phyloP scores from a whole-genome alignment of 2,329 filamentous ascomycete species.

The Colletotrichum chlorophyti region DNA sequence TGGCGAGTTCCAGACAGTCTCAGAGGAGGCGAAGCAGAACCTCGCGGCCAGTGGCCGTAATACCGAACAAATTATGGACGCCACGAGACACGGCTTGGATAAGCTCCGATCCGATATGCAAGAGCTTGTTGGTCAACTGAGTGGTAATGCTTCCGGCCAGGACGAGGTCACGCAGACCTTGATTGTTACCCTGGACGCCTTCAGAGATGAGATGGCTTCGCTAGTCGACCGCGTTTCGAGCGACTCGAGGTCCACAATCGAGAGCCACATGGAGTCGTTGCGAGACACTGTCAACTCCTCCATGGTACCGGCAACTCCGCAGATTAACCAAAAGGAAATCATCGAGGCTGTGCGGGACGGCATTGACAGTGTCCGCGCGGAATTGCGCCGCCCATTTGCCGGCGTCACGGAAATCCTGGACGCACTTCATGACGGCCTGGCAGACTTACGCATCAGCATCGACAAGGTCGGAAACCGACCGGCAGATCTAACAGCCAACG shows the following conservation, averaged over 20 bases:
- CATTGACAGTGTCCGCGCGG: slow-evolving; percentile 75
- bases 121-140: slow-evolving; percentile 75
- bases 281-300: slow-evolving; percentile 78
- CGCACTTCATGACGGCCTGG: slow-evolving; percentile 86
- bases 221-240: slow-evolving; percentile 59
- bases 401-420: slow-evolving; percentile 90
- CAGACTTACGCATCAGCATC: slow-evolving; percentile 77
- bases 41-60: slow-evolving; percentile 80
- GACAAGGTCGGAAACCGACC: slow-evolving; percentile 82
- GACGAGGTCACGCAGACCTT: slow-evolving; percentile 80
- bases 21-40: slow-evolving; percentile 76
- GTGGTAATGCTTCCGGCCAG: slow-evolving; percentile 69
- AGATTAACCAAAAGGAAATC: slow-evolving; percentile 67
- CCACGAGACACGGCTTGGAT: slow-evolving; percentile 86
- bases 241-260: slow-evolving; percentile 72
- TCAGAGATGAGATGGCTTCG: slow-evolving; percentile 70
- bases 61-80: slow-evolving; percentile 87
- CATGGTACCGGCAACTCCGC: slow-evolving; percentile 65
- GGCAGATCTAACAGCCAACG: slow-evolving; percentile 80
- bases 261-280: slow-evolving; percentile 82
- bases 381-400: slow-evolving; percentile 70
- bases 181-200: slow-evolving; percentile 69
- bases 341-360: slow-evolving; percentile 75
- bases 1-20: slow-evolving; percentile 64
- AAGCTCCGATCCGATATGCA: slow-evolving; percentile 82